Base-by-base conservation (phyloP, 1,284 basidiomycete genomes). In the Boletus semigastroideus region DNA sequence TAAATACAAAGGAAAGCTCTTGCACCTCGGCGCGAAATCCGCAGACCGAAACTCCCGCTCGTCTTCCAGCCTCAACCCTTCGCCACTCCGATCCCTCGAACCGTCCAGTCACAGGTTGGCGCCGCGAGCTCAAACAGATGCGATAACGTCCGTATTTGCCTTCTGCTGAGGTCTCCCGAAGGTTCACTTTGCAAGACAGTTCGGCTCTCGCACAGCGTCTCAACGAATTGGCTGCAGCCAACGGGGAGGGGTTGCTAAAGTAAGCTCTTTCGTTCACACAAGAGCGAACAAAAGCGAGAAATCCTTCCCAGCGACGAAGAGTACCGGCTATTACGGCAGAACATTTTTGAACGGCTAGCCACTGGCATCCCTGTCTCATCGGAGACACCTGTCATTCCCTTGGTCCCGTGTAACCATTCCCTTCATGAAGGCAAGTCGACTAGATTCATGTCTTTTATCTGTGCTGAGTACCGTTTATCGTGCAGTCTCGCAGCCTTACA, bases 181-280 rank as follows among this genome's bases (percentile, higher is more conserved):
- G 38, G 52, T 54, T 58, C 54, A 58, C 43, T 52, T 54, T 57
- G 46, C 9, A 48, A 48, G 42, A 53, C 48, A 90, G 88, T 52
- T 74, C 81, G 54, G 85, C 84, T 25, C 77, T 91, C 54, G 88
- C 89, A 28, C 84, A 89, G 69, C 78, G 85, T 52, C 75, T 91
- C 53, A 82, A 87, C 56, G 89, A 90, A 67, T 72, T 91, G 52
- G 86, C 87, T n/a, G 70, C 76, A 28, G 87, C 88, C 25, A 90
- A 91, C 65, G 77, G 82, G 5, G 83, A 90, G 61, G 88, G 88
- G 28, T 73, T 91, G 49, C 74, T 91, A 48, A 83, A 81, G 87
- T 90, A 67, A 64, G 84, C 77, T 31, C 39, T 52, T 45, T 37
- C 39, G 52, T 45, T 37, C 36, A 38, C 33, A 31, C 14, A 40